Evolutionary conservation across 768 basidiomycete species (phyloP).

Genomic region (Trametes maxima): DNA sequence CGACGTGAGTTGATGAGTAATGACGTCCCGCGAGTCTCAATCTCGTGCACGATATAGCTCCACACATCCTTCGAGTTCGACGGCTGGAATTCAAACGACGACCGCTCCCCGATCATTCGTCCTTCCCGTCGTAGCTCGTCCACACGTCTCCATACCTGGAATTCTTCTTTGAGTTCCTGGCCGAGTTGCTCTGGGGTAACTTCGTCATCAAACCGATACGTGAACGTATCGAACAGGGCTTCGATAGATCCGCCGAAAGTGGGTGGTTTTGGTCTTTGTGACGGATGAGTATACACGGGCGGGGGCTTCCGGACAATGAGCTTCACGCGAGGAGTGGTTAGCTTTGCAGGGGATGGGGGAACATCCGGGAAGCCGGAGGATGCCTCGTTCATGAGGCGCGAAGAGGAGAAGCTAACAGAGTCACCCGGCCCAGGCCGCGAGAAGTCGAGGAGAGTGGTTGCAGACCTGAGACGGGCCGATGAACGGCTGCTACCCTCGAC

Average conservation of each 20-base stretch:
- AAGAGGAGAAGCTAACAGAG: constrained; percentile 1
- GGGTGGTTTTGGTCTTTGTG: constrained; percentile 61
- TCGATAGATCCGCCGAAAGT: constrained; percentile 56
- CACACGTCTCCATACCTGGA: constrained; percentile 45
- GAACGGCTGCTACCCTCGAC: background rate
- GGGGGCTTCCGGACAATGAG: constrained; percentile 69
- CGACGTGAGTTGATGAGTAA: constrained; percentile 39
- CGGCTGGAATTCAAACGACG: constrained; percentile 6
- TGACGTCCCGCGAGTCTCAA: constrained; percentile 27
- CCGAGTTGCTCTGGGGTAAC: constrained; percentile 44
- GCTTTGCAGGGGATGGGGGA: constrained; percentile 25
- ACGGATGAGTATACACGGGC: constrained; percentile 62
- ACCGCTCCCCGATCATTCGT: constrained; percentile 31
- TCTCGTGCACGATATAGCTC: constrained; percentile 53
- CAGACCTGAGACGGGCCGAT: background rate
- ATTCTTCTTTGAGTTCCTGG: constrained; percentile 44
- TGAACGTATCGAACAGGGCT: constrained; percentile 64
- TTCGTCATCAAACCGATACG: constrained; percentile 52
- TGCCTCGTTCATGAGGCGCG: background rate
- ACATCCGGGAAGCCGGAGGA: background rate
- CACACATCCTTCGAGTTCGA: constrained; percentile 49
- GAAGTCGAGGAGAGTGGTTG: background rate
- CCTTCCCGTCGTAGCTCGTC: constrained; percentile 50
- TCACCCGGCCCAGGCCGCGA: background rate
- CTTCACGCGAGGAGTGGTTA: constrained; percentile 63